Evolutionary conservation across 2,329 filamentous ascomycete genomes (phyloP), one percentile per base, ranked within the genome.

Genomic region (Fusarium verrucosum): DNA sequence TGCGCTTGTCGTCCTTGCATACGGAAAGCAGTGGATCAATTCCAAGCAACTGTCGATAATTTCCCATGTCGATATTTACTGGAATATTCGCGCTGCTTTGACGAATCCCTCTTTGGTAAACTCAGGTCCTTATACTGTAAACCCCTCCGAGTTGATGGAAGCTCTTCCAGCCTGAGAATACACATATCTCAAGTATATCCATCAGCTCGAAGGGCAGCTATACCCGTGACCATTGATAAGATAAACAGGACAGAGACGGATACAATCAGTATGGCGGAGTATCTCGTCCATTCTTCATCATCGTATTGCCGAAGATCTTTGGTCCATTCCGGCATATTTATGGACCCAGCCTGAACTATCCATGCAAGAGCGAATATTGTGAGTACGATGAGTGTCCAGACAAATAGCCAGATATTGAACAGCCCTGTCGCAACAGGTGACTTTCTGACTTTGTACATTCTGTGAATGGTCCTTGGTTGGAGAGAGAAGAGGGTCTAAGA

Each of bases 221-320:
- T 28, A 0, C 58, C 58, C 2, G 56, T 61, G 7, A 61, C 19
- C 2, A 61, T 25, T 5, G 58, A 42, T 0, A 61, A 25, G 2
- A 22, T 25, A 10, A 65, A 65, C 6, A 40, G 19, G 17, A 65
- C 17, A 11, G 22, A 47, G 14, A 60, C 42, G 6, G 22, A 26
- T n/a, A 42, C 43, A 10, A 50, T 41, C 6, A 65, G 19, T 38
- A 65, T 46, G 14, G 32, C 10, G 14, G 61, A 26, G 14, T 61
- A 65, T 32, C 35, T 44, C 10, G 26, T 13, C 49, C 50, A 56
- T 6, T 65, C 49, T 3, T 50, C 44, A 6, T 37, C 55, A 2
- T 60, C 44, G 16, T 61, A 65, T 19, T 65, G 30, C 16, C 55
- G 55, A 3, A 64, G 40, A 16, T 65, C 61, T 33, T 61, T 65